phyloP scores from a whole-genome alignment of 1,284 basidiomycete species.

The Ceratobasidium sp. region DNA sequence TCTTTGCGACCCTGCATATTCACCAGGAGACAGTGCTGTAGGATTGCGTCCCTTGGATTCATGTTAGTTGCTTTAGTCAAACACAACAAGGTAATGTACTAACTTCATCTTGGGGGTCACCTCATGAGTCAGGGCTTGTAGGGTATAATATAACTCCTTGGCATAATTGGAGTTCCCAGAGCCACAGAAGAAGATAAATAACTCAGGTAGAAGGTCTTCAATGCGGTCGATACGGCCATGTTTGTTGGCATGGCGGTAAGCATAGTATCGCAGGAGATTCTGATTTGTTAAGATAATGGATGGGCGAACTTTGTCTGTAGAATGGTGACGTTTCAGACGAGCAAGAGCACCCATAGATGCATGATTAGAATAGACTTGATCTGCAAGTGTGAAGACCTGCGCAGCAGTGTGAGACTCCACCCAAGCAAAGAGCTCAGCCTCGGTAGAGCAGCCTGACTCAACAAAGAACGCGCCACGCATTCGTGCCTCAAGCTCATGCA shows the following conservation, averaged over 20 bases:
- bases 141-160: neutral
- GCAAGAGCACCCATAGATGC: neutral
- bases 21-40: neutral
- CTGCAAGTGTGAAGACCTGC: neutral
- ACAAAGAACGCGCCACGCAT: neutral
- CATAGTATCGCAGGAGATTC: neutral
- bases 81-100: neutral
- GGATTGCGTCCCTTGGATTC: neutral
- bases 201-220: conserved; percentile 2
- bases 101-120: neutral
- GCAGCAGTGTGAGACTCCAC: neutral
- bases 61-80: neutral
- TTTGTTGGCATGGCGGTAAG: neutral
- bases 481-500: neutral
- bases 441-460: neutral
- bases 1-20: conserved; percentile 1
- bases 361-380: neutral
- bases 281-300: neutral
- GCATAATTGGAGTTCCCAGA: conserved; percentile 2
- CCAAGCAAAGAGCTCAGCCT: neutral
- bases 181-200: neutral
- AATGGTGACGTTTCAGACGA: too few relatives aligned
- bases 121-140: conserved; percentile 3
- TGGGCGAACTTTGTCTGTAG: neutral
- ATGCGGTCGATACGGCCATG: neutral